Conservation (phyloP, 139 green algal genomes). For the Eudorina sp. region DNA sequence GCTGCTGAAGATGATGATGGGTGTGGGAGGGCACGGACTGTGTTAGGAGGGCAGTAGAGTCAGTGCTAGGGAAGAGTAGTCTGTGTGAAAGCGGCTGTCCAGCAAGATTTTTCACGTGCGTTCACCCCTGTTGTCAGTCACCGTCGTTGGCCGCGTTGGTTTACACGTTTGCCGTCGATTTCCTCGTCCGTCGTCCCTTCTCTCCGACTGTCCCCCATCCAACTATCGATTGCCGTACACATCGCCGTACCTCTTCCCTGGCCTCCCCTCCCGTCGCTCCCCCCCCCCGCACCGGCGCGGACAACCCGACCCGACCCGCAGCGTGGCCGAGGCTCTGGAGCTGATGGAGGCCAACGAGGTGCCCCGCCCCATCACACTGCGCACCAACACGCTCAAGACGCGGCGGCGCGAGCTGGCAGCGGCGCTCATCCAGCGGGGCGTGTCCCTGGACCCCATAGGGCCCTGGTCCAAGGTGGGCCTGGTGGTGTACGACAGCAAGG, state of each 20-base stretch:
- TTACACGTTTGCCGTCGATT: too few species aligned
- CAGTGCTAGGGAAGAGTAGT: too few species aligned
- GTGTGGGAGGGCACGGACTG: too few species aligned
- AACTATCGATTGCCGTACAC: too few species aligned
- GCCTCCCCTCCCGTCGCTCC: neutral
- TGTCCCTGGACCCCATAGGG: conserved; percentile 96
- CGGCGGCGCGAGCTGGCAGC: conserved; percentile 93
- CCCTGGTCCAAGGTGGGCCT: conserved; percentile 69
- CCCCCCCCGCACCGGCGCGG: neutral
- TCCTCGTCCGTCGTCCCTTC: too few species aligned
- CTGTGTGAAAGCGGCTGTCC: too few species aligned
- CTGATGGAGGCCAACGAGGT: conserved; percentile 90
- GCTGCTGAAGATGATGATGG: too few species aligned
- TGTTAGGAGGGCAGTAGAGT: too few species aligned
- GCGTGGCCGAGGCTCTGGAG: conserved; percentile 82
- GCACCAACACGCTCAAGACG: conserved; percentile 95
- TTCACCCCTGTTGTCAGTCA: too few species aligned
- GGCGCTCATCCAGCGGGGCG: conserved; percentile 95
- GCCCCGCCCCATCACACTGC: conserved; percentile 72
- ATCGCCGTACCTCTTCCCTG: neutral
- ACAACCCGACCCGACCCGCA: neutral
- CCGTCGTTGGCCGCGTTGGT: too few species aligned
- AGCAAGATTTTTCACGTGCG: too few species aligned
- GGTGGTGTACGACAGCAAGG: conserved; percentile 97
- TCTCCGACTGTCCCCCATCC: too few species aligned